phyloP scores from a whole-genome alignment of 2,329 filamentous ascomycete genomes.

The Pseudogymnoascus sp. region DNA sequence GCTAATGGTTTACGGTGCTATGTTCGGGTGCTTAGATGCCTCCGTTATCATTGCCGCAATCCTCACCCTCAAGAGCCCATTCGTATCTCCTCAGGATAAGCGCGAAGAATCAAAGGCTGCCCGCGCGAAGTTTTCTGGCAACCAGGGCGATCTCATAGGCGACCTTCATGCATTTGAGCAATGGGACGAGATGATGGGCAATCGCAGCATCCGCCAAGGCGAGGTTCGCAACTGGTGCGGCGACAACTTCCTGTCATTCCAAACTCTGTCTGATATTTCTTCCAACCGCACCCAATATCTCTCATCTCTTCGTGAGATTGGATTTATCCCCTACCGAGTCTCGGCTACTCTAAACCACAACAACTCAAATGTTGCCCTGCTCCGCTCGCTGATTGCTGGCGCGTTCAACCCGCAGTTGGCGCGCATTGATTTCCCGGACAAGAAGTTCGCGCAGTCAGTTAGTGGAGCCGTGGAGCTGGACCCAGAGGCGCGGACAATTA shows the following conservation, averaged over 20 bases:
- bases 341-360: constrained; percentile 38
- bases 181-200: constrained; percentile 62
- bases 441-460: constrained; percentile 83
- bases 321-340: constrained; percentile 52
- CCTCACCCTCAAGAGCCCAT: constrained; percentile 81
- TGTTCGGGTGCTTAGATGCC: constrained; percentile 86
- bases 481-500: constrained; percentile 84
- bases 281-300: constrained; percentile 82
- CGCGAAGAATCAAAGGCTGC: constrained; percentile 75
- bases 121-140: constrained; percentile 62
- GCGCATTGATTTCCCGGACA: constrained; percentile 86
- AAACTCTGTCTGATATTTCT: constrained; percentile 80
- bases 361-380: constrained; percentile 32
- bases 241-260: constrained; percentile 73
- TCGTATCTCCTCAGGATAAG: constrained; percentile 74
- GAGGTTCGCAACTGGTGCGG: constrained; percentile 71
- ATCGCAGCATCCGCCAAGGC: constrained; percentile 47
- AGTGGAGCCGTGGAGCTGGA: constrained; percentile 88
- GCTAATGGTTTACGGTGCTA: constrained; percentile 87
- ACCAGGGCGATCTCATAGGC: constrained; percentile 81
- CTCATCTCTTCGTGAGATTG: constrained; percentile 74
- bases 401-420: constrained; percentile 70
- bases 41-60: constrained; percentile 86
- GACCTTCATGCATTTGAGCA: constrained; percentile 77
- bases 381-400: constrained; percentile 35